A percentile compares a stretch with the other conserved stretches of the same genome.
Evolutionary conservation across 352 stramenopile species (phyloP).

Genomic region (Phytophthora multivora): DNA sequence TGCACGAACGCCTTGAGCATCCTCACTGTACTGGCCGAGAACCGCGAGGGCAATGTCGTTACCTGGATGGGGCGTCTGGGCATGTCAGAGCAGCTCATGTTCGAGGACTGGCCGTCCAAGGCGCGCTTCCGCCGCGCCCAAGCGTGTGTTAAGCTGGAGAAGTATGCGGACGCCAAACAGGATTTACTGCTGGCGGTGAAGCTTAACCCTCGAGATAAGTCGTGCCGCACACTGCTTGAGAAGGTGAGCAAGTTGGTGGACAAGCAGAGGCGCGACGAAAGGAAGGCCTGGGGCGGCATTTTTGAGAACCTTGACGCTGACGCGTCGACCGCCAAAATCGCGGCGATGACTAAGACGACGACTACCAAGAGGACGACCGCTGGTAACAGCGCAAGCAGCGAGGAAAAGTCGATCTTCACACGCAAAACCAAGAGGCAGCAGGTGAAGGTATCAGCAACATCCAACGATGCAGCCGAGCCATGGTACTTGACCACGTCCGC

Average conservation of each 20-base stretch:
- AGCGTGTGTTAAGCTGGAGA: constrained; percentile 75
- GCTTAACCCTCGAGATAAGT: constrained; percentile 83
- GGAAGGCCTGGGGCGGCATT: constrained; percentile 81
- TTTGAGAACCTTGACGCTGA: constrained; percentile 59
- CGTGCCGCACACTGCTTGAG: constrained; percentile 76
- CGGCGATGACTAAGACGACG: constrained; percentile 11
- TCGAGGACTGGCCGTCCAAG: constrained; percentile 87
- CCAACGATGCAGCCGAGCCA: constrained; percentile 26
- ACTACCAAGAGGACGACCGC: constrained; percentile 17
- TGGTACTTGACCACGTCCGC: constrained; percentile 71
- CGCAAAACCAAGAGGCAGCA: constrained; percentile 59
- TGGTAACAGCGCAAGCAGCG: constrained; percentile 4
- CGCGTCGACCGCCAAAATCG: constrained; percentile 28
- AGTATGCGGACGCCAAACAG: constrained; percentile 73
- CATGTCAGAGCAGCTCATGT: constrained; percentile 79
- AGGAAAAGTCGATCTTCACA: constrained; percentile 76
- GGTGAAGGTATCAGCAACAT: constrained; percentile 17
- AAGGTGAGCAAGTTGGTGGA: constrained; percentile 70
- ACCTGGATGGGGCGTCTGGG: constrained; percentile 86
- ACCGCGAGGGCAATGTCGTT: constrained; percentile 80
- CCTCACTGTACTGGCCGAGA: constrained; percentile 74
- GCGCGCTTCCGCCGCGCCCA: constrained; percentile 84
- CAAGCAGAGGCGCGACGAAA: constrained; percentile 81
- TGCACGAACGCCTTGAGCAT: constrained; percentile 87
- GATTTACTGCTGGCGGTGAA: constrained; percentile 81